These are phyloP conservation scores for Diplodia intermedia DNA, from an alignment of 2,329 filamentous ascomycete genomes.

Conservation along the genomic window DNA sequence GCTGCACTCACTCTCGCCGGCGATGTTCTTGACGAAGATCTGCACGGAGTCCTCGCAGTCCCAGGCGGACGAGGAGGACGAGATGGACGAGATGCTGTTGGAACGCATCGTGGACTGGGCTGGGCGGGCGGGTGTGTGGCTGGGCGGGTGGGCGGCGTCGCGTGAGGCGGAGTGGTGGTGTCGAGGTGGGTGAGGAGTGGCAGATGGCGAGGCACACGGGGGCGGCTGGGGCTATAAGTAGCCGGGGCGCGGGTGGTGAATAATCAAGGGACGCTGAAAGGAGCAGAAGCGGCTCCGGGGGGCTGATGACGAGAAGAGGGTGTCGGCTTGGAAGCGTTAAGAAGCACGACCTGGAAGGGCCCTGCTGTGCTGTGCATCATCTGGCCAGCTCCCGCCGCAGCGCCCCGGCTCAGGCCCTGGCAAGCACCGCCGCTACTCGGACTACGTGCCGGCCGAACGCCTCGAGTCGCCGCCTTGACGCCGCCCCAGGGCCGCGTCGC, in stretches of 20 bases:
- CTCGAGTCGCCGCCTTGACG: slow-evolving; percentile 15
- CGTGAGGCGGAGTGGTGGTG: not conserved
- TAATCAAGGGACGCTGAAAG: slow-evolving; percentile 31
- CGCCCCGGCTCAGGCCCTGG: slow-evolving; percentile 21
- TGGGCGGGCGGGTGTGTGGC: not conserved
- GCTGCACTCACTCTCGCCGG: slow-evolving; percentile 61
- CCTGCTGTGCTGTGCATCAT: slow-evolving; percentile 28
- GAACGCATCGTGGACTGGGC: slow-evolving; percentile 30
- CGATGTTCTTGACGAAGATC: slow-evolving; percentile 67
- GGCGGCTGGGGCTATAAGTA: slow-evolving; percentile 28
- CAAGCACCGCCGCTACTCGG: slow-evolving; percentile 24
- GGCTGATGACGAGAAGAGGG: slow-evolving; percentile 30
- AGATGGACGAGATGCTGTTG: slow-evolving; percentile 52
- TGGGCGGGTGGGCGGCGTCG: not conserved
- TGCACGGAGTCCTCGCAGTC: slow-evolving; percentile 62
- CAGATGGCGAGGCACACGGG: slow-evolving; percentile 10
- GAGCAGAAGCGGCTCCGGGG: slow-evolving; percentile 26
- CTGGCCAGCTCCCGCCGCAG: slow-evolving; percentile 21
- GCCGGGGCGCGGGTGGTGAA: slow-evolving; percentile 23
- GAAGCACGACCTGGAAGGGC: slow-evolving; percentile 22
- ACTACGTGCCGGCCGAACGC: slow-evolving; percentile 22
- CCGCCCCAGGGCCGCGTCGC: not conserved
- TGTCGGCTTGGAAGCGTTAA: slow-evolving; percentile 22
- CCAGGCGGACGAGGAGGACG: slow-evolving; percentile 49
- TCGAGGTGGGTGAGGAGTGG: slow-evolving; percentile 3